Conservation (phyloP, 257 asterid species). For the Penstemon eatonii region DNA sequence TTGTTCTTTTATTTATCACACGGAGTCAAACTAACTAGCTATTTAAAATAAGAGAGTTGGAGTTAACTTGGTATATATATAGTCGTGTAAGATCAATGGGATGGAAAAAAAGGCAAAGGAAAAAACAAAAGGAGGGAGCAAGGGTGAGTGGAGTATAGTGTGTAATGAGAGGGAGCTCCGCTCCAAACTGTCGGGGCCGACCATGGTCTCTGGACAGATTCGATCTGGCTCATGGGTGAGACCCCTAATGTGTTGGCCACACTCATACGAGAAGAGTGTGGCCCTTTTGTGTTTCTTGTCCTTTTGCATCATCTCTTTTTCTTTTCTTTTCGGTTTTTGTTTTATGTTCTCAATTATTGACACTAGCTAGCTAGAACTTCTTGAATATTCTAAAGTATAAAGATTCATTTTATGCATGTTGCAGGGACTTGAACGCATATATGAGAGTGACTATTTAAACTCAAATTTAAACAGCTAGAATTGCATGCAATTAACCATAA, state of each 20-base stretch:
- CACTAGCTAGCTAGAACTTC: too few relatives aligned
- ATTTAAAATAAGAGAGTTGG: too few relatives aligned
- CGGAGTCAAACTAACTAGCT: too few relatives aligned
- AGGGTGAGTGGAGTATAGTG: constrained; percentile 24
- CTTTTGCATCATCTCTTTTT: background rate
- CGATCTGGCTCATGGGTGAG: background rate
- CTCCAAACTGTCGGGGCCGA: constrained; percentile 37
- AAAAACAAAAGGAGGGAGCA: constrained; percentile 34
- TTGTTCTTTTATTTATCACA: too few relatives aligned
- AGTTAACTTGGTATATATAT: too few relatives aligned
- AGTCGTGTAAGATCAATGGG: background rate
- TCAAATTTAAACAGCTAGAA: too few relatives aligned
- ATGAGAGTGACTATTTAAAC: too few relatives aligned
- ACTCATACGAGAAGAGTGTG: constrained; percentile 29
- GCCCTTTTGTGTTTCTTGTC: constrained; percentile 24
- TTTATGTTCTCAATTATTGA: background rate
- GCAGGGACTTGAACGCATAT: too few relatives aligned
- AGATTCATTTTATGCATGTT: too few relatives aligned
- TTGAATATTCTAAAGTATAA: too few relatives aligned
- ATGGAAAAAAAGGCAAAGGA: constrained; percentile 23
- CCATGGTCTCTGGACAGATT: constrained; percentile 4
- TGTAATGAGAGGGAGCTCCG: constrained; percentile 30
- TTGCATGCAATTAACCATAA: too few relatives aligned
- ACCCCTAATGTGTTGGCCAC: constrained; percentile 15
- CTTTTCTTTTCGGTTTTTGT: background rate